Percentiles rank a stretch among this genome's conserved stretches.
phyloP scores from a whole-genome alignment of 78 protist species.

The Dictyostelium capitatum region DNA sequence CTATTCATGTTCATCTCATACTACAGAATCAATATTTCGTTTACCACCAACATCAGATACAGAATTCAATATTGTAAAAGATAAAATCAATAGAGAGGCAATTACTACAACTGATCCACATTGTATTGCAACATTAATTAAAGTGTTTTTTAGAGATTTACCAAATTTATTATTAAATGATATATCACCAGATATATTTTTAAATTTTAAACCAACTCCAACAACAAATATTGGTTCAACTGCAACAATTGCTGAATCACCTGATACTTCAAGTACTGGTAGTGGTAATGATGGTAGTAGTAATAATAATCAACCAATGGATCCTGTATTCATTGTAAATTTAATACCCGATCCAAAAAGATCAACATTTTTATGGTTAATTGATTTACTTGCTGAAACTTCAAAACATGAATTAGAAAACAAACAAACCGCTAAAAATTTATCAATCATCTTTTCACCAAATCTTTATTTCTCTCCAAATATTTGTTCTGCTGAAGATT shows the following conservation, averaged over 20 bases:
- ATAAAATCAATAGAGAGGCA: conserved; percentile 14
- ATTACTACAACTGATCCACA: not conserved
- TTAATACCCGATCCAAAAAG: not conserved
- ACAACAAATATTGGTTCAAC: no score
- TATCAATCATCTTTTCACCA: conserved; percentile 53
- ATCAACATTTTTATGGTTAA: conserved; percentile 45
- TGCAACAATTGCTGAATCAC: not conserved
- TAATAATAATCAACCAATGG: not conserved
- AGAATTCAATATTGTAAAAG: not conserved
- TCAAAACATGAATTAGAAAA: conserved; percentile 6
- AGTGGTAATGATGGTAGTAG: not conserved
- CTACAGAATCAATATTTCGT: conserved; percentile 27
- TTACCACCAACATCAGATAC: not conserved
- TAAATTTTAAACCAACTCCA: not conserved
- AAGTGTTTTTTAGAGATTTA: conserved; percentile 38
- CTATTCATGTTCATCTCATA: not conserved
- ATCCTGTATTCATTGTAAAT: not conserved
- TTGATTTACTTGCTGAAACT: conserved; percentile 13
- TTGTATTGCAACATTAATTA: conserved; percentile 26
- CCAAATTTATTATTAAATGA: not conserved
- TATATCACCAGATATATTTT: not conserved
- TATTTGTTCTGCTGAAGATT: conserved; percentile 12
- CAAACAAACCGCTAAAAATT: conserved; percentile 31
- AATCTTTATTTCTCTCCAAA: conserved; percentile 39
- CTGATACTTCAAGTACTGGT: not conserved